Base-by-base conservation (phyloP, 148 eudicot genomes). In the Cornus suecica region DNA sequence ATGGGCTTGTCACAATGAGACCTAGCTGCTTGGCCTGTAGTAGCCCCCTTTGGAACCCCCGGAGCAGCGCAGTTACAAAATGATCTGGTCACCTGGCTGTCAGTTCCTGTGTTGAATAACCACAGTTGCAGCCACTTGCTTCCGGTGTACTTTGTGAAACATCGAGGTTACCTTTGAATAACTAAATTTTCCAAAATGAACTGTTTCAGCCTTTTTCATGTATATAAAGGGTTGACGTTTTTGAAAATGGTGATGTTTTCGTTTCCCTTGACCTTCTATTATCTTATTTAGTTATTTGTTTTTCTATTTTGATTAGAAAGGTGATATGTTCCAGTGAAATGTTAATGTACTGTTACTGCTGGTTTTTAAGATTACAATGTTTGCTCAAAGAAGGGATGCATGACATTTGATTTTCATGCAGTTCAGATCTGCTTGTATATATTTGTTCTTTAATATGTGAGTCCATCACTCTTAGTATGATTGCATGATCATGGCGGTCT, bases 11-110 rank as follows among this genome's bases (percentile, higher is more conserved):
- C 45, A n/a, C n/a, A n/a, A n/a, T n/a, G n/a, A n/a, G n/a, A n/a
- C n/a, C n/a, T n/a, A n/a, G n/a, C n/a, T n/a, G n/a, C n/a, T n/a
- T n/a, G n/a, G n/a, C n/a, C n/a, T n/a, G n/a, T n/a, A n/a, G n/a
- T n/a, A n/a, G n/a, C n/a, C n/a, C n/a, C n/a, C n/a, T n/a, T n/a
- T n/a, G n/a, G n/a, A n/a, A n/a, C 45, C 45, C 45, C 45, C 45
- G 45, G 45, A 9, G n/a, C n/a, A 37, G 15, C 18, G 16, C 8
- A 18, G 27, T 41, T 7, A 65, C 77, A 22, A 24, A 73, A 62
- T 22, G 37, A 73, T 73, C 58, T 24, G 34, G 58, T 73, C 69
- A 41, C 63, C 58, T 11, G 64, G 60, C 22, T 34, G 51, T 63
- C 25, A 63, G 31, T 41, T 27, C 52, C 42, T 10, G 32, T 56